These are phyloP conservation scores for Colletotrichum scovillei DNA, from an alignment of 2,329 filamentous ascomycete genomes.

Conservation along the genomic window DNA sequence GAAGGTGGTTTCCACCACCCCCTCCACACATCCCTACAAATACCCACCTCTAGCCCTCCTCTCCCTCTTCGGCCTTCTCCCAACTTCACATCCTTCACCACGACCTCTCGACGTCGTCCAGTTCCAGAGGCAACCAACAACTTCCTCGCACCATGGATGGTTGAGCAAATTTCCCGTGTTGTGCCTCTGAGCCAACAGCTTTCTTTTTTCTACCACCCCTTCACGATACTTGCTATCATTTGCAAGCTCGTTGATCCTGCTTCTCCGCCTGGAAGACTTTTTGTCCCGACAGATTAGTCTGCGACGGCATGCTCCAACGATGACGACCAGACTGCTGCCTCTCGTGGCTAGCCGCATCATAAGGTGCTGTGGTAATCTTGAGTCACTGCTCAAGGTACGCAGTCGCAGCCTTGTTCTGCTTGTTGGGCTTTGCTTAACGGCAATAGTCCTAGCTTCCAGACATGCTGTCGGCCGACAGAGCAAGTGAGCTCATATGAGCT, in stretches of 20 bases:
- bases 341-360: neutral
- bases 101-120: neutral
- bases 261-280: neutral
- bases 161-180: neutral
- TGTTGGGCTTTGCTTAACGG: neutral
- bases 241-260: neutral
- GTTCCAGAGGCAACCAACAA: neutral
- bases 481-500: neutral
- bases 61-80: neutral
- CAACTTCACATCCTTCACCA: neutral
- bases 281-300: neutral
- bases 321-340: neutral
- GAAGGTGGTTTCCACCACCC: neutral
- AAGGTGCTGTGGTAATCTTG: neutral
- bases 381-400: neutral
- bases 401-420: neutral
- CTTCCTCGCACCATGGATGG: neutral
- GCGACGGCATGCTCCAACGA: neutral
- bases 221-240: neutral
- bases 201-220: neutral
- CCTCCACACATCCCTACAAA: neutral
- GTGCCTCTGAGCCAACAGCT: neutral
- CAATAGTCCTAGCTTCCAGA: neutral
- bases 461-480: neutral
- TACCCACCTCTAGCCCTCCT: neutral